Evolutionary conservation across 305 asterid genomes (phyloP), one percentile per base, ranked within the genome.

Genomic region (Nicotiana rustica): DNA sequence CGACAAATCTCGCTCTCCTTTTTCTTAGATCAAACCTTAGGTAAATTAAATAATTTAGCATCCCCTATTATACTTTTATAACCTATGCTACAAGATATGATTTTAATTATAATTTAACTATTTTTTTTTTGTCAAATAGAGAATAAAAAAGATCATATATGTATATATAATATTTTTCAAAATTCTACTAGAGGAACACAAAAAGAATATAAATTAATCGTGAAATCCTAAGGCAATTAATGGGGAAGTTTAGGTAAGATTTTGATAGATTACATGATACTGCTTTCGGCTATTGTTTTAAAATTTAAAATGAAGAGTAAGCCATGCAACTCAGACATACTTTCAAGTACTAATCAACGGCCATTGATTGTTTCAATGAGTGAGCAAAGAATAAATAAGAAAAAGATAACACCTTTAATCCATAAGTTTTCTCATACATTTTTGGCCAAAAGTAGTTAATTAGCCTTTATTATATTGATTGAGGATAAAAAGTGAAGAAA

Each of bases 11-110:
- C 77, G 52, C 81, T 67, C 21, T 82, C 84, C 81, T 88, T 86
- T 87, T 87, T 88, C 84, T 87, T 17, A 82, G 85, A 85, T 89
- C 86, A 85, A 82, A 88, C 87, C 73, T 83, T 83, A 83, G 81
- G 83, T 78, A 83, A 82, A 79, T 82, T 18, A 61, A 19, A 19
- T 3, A 19, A 61, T 7, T 8, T 61, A 61, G 33, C 67, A 61
- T 19, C 14, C 33, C 67, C 3, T 3, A n/a, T 56, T 52, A 52
- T 52, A 47, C 17, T 1, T 55, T 17, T 4, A 57, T 6, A 57
- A 57, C 62, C 62, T 15, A 57, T 57, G 9, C 62, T 14, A 4
- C 18, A 14, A 17, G 19, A 57, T 15, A 15, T 5, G 8, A 5
- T 57, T 57, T 57, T 8, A 1, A 41, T 41, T 41, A 41, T 8